Evolutionary conservation across 208 protist species (phyloP).

Genomic region (Jaenimonas drosophilae): DNA sequence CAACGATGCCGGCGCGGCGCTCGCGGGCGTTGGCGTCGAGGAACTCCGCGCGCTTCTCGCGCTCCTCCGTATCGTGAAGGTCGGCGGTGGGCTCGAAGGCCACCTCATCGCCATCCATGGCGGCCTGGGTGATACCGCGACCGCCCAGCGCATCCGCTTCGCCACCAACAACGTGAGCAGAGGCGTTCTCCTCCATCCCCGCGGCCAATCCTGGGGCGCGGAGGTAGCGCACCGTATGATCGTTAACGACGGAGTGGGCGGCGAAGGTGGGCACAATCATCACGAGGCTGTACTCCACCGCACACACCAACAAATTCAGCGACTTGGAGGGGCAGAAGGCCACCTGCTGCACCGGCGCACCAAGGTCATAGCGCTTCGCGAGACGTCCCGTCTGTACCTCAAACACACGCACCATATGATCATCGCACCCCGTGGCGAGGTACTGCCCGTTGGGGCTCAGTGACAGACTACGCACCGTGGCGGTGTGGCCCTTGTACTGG

Average conservation of each 20-base stretch:
- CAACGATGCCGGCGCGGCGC: constrained; percentile 70
- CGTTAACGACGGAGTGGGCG: constrained; percentile 74
- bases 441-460: constrained; percentile 96
- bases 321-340: constrained; percentile 91
- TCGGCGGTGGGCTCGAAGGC: constrained; percentile 59
- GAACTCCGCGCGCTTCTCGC: constrained; percentile 86
- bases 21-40: constrained; percentile 62
- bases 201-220: constrained; percentile 52
- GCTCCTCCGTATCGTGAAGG: constrained; percentile 79
- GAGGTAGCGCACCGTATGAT: constrained; percentile 84
- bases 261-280: constrained; percentile 84
- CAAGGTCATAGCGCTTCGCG: constrained; percentile 86
- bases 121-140: constrained; percentile 68
- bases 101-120: constrained; percentile 70
- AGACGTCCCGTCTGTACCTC: constrained; percentile 97
- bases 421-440: constrained; percentile 95
- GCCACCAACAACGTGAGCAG: constrained; percentile 14
- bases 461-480: constrained; percentile 87
- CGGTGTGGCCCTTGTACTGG: constrained; percentile 95
- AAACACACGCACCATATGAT: constrained; percentile 95
- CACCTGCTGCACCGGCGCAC: constrained; percentile 85
- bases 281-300: constrained; percentile 82
- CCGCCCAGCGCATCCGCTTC: constrained; percentile 58
- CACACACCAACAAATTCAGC: constrained; percentile 85
- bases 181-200: constrained; percentile 5